Percentiles rank a stretch among this genome's conserved stretches.
Conservation (phyloP, 1,284 basidiomycete genomes). For the Grifola frondosa region DNA sequence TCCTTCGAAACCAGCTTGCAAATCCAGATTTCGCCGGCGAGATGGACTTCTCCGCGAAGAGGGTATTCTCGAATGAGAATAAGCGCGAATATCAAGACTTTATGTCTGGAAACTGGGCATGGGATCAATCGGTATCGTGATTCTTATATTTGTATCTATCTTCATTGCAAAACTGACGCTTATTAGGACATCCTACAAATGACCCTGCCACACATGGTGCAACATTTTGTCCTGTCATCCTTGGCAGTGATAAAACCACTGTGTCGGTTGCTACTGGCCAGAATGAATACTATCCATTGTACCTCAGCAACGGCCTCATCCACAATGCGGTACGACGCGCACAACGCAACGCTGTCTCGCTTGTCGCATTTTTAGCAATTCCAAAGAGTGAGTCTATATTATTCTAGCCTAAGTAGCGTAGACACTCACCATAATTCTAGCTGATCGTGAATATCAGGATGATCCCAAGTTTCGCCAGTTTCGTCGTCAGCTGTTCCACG, state of each 20-base stretch:
- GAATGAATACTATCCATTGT: conserved; percentile 23
- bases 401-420: background rate
- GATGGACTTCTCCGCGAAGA: conserved; percentile 19
- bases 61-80: conserved; percentile 4
- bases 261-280: conserved; percentile 25
- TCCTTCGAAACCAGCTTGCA: conserved; percentile 8
- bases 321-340: conserved; percentile 19
- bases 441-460: conserved; percentile 1
- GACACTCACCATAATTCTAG: conserved; percentile 1
- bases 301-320: conserved; percentile 18
- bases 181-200: conserved; percentile 11
- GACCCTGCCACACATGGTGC: conserved; percentile 13
- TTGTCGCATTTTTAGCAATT: conserved; percentile 20
- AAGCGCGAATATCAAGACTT: conserved; percentile 1
- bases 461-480: conserved; percentile 8
- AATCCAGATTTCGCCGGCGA: conserved; percentile 17
- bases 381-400: conserved; percentile 8
- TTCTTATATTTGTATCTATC: background rate
- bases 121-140: conserved; percentile 21
- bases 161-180: conserved; percentile 8
- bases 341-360: conserved; percentile 14
- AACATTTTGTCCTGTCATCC: conserved; percentile 16
- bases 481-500: conserved; percentile 11
- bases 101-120: conserved; percentile 24
- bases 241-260: conserved; percentile 25